Percentiles rank a stretch among this genome's conserved stretches.
Evolutionary conservation across 2,329 filamentous ascomycete genomes (phyloP).

Genomic region (Lecanoromycetidae sp.): DNA sequence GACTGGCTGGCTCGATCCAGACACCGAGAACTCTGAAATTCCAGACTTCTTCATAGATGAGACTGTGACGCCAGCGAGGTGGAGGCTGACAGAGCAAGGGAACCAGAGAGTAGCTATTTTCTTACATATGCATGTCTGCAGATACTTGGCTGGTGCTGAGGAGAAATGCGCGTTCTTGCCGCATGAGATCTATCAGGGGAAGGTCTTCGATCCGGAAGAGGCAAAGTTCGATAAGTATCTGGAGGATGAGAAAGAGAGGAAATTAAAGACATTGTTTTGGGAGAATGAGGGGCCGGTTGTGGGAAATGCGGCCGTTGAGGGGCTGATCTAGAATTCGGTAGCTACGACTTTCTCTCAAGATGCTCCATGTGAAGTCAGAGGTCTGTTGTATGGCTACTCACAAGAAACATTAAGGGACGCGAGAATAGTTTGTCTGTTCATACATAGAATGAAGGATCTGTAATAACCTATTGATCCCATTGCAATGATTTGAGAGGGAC

Average conservation of each 20-base stretch:
- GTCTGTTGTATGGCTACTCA: too few species aligned
- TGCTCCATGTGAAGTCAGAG: too few species aligned
- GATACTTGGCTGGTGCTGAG: constrained; percentile 25
- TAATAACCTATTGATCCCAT: too few species aligned
- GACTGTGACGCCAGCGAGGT: constrained; percentile 20
- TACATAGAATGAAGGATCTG: too few species aligned
- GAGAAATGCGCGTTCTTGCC: constrained; percentile 27
- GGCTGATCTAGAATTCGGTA: too few species aligned
- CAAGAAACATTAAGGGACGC: too few species aligned
- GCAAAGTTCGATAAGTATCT: constrained; percentile 20
- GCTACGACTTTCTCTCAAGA: too few species aligned
- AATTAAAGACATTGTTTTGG: constrained; percentile 20
- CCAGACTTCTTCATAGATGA: constrained; percentile 26
- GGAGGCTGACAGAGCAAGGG: constrained; percentile 25
- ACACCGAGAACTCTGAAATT: constrained; percentile 17
- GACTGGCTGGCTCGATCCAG: constrained; percentile 28
- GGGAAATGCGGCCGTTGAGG: neutral
- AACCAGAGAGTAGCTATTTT: constrained; percentile 28
- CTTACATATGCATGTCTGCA: constrained; percentile 28
- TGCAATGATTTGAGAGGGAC: too few species aligned
- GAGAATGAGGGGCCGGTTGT: constrained; percentile 3
- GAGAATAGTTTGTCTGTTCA: too few species aligned
- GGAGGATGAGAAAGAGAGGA: constrained; percentile 21
- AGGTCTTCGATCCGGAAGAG: constrained; percentile 20
- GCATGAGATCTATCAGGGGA: constrained; percentile 23